Conservation (phyloP, 805 yeast species). For the Yarrowia keelungensis region DNA sequence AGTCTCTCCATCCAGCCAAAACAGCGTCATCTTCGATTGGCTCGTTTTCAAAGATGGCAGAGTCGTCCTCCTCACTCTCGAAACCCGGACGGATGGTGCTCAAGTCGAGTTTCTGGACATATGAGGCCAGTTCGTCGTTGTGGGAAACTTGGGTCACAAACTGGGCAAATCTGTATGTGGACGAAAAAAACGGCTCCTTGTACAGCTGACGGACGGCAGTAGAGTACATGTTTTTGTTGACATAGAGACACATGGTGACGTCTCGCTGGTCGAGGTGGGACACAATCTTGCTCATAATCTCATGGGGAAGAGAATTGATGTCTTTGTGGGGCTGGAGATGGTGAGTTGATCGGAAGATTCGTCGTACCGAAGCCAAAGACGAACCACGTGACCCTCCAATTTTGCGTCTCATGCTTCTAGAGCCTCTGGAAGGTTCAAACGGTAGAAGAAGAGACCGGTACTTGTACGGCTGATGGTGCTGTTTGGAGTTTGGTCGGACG, state of each 20-base stretch:
- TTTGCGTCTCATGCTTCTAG: slow-evolving; percentile 3
- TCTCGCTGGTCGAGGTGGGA: slow-evolving; percentile 51
- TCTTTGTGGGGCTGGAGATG: slow-evolving; percentile 19
- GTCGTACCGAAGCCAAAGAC: neutral
- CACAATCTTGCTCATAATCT: slow-evolving; percentile 46
- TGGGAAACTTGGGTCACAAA: slow-evolving; percentile 71
- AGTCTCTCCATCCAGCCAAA: slow-evolving; percentile 89
- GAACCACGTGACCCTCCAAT: slow-evolving; percentile 23
- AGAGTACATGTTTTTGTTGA: slow-evolving; percentile 58
- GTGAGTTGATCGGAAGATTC: slow-evolving; percentile 12
- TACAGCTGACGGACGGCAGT: slow-evolving; percentile 65
- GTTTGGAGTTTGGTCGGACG: slow-evolving; percentile 8
- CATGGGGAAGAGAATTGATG: slow-evolving; percentile 44
- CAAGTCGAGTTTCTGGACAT: slow-evolving; percentile 65
- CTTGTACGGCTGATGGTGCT: slow-evolving; percentile 31
- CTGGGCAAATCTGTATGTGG: slow-evolving; percentile 83
- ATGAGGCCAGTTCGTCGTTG: slow-evolving; percentile 61
- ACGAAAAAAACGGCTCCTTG: slow-evolving; percentile 60
- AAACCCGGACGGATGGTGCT: slow-evolving; percentile 51
- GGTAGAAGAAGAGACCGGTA: slow-evolving; percentile 25
- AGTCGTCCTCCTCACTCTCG: slow-evolving; percentile 37
- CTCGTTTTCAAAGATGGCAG: slow-evolving; percentile 39
- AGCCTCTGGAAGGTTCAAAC: slow-evolving; percentile 10
- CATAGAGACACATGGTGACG: slow-evolving; percentile 57
- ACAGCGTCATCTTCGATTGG: slow-evolving; percentile 48